phyloP scores from a whole-genome alignment of 2,329 filamentous ascomycete species.

The Sporothrix euskadiensis region DNA sequence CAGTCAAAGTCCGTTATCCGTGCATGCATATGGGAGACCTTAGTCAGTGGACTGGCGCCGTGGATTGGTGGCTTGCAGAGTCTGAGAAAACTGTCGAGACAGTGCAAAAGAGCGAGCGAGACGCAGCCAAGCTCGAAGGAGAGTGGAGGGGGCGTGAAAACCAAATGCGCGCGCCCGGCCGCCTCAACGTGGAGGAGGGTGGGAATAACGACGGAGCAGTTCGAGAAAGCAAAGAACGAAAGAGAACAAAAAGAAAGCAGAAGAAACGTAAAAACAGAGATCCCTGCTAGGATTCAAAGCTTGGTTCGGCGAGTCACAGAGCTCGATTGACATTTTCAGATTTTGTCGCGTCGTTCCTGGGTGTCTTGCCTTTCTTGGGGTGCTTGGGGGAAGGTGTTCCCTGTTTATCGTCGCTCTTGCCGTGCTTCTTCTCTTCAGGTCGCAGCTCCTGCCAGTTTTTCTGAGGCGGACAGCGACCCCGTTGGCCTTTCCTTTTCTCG shows the following conservation, averaged over 20 bases:
- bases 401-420: background rate
- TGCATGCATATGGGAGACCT: slow-evolving; percentile 24
- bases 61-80: background rate
- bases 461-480: background rate
- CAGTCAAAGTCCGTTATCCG: slow-evolving; percentile 28
- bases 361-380: background rate
- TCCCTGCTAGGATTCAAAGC: background rate
- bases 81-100: background rate
- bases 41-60: background rate
- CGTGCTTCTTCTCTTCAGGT: background rate
- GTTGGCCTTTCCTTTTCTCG: background rate
- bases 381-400: background rate
- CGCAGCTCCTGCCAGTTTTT: background rate
- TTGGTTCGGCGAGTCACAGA: slow-evolving; percentile 26
- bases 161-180: background rate
- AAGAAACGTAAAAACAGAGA: background rate
- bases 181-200: slow-evolving; percentile 18
- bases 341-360: background rate
- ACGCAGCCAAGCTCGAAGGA: background rate
- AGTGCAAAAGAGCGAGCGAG: background rate
- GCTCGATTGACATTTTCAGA: slow-evolving; percentile 11
- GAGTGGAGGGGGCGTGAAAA: slow-evolving; percentile 13
- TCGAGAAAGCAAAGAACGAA: background rate
- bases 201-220: slow-evolving; percentile 11
- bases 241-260: background rate